These are phyloP conservation scores for Chlamydomonas sp. DNA, from an alignment of 139 green algal genomes.

Conservation along the genomic window DNA sequence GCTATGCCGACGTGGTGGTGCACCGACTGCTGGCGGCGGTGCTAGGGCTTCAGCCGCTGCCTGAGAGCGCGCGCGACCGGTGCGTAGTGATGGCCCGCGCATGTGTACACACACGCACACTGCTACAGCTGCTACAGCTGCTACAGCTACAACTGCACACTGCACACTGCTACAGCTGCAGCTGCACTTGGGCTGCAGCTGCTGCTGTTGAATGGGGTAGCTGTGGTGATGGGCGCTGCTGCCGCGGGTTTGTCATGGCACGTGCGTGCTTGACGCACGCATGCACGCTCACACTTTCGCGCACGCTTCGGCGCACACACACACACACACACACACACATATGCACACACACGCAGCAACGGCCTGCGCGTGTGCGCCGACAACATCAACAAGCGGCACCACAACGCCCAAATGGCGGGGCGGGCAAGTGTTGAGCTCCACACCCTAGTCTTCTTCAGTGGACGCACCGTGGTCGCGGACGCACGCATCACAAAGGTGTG, in stretches of 20 bases:
- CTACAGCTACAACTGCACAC: too few relatives aligned
- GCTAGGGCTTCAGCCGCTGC: conserved; percentile 64
- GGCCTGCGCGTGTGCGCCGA: conserved; percentile 50
- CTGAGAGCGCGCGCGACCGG: conserved; percentile 52
- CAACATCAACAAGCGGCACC: conserved; percentile 88
- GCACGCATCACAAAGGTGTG: conserved; percentile 69
- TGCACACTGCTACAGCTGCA: too few relatives aligned
- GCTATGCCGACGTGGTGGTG: conserved; percentile 88
- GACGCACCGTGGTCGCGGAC: conserved; percentile 50
- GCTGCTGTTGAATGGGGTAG: too few relatives aligned
- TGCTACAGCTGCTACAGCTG: not conserved
- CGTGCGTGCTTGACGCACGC: too few relatives aligned
- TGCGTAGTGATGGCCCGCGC: too few relatives aligned
- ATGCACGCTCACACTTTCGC: too few relatives aligned
- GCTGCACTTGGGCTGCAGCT: too few relatives aligned
- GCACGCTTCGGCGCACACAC: too few relatives aligned
- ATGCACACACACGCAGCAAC: conserved; percentile 25
- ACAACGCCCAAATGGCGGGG: conserved; percentile 88
- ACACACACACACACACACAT: too few relatives aligned
- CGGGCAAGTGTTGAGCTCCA: conserved; percentile 87
- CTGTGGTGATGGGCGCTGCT: too few relatives aligned
- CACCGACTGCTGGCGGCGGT: conserved; percentile 80
- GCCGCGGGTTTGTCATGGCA: too few relatives aligned
- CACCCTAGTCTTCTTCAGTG: conserved; percentile 95
- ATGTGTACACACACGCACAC: not conserved